Base-by-base conservation (phyloP, 2,329 filamentous ascomycete species). In the Stagonosporopsis rhizophila region DNA sequence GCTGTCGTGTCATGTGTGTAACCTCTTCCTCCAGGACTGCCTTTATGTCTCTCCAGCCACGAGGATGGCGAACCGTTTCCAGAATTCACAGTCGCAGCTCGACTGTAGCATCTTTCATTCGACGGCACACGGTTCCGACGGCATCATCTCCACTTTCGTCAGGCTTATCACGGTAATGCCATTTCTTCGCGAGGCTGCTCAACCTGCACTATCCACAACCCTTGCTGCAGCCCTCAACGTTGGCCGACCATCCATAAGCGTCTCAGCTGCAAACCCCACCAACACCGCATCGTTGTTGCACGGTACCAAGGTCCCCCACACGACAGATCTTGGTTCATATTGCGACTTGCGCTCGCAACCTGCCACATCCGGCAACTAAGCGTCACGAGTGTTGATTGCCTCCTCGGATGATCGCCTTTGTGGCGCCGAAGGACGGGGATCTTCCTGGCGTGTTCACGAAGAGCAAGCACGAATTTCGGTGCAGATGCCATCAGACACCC, bases 321-420 rank as follows among this genome's bases (percentile, higher is more conserved):
- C 27, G 1, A 19, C 52, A 46, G 23, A 45, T 53, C 49, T 53
- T 58, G 50, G 56, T 39, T 34, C 44, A 37, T 44, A 34, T 20
- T 46, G 46, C 45, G 41, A 23, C 27, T 45, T 45, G 20, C 37
- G 15, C 44, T 55, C 44, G 49, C 56, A 69, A 69, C 44, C 44
- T 70, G 39, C 67, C 59, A 23, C 27, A 59, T 67, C 6, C 17
- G 65, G 66, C 48, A 70, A 58, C n/a, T 59, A 27, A 17, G 19
- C 28, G 15, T 25, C 35, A 54, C 56, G 65, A 59, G 58, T 54
- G 52, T 69, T 42, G 61, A 69, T 64, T 53, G 15, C 56, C 40
- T 58, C 56, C 64, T 61, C 62, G 65, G 61, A 60, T 64, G 65
- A 70, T 70, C 66, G 63, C 54, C 63, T 57, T 59, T 35, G 60